Evolutionary conservation across 768 basidiomycete genomes (phyloP), one percentile per base, ranked within the genome.

Genomic region (Rhodocollybia butyracea): DNA sequence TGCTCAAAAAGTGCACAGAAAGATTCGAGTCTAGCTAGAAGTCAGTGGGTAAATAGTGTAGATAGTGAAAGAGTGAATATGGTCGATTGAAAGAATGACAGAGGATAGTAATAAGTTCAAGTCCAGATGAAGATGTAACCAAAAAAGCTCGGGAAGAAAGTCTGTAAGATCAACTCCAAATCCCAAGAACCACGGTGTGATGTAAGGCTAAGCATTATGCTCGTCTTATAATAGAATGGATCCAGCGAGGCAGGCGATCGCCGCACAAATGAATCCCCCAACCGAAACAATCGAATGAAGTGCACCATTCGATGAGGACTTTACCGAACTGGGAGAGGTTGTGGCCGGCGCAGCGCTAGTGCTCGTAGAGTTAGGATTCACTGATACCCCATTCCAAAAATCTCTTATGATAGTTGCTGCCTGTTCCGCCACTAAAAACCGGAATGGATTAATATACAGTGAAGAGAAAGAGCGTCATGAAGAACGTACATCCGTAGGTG

Each of bases 391-490:
- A 43, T 60, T 52, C 52, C 59, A 60, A 27, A 56, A 46, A 19
- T 58, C 41, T 12, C 61, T 70, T 57, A 76, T 72, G 40, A 78
- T 68, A 32, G 70, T 68, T 15, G 74, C 67, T 0, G 71, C 79
- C 58, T 74, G 70, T 63, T 81, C 79, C 15, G 62, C 61, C 17
- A 65, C n/a, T n/a, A n/a, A n/a, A n/a, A n/a, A n/a, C n/a, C n/a
- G n/a, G n/a, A n/a, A n/a, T n/a, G n/a, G n/a, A n/a, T n/a, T n/a
- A n/a, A n/a, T n/a, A n/a, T n/a, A n/a, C n/a, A n/a, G n/a, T n/a
- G n/a, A n/a, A n/a, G n/a, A n/a, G n/a, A n/a, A n/a, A n/a, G n/a
- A n/a, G n/a, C n/a, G n/a, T n/a, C n/a, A n/a, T n/a, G n/a, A n/a
- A n/a, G n/a, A n/a, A n/a, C n/a, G n/a, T n/a, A n/a, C n/a, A 46